Evolutionary conservation across 805 yeast species (phyloP), one percentile per base, ranked within the genome.

Genomic region (Metschnikowia anglica): DNA sequence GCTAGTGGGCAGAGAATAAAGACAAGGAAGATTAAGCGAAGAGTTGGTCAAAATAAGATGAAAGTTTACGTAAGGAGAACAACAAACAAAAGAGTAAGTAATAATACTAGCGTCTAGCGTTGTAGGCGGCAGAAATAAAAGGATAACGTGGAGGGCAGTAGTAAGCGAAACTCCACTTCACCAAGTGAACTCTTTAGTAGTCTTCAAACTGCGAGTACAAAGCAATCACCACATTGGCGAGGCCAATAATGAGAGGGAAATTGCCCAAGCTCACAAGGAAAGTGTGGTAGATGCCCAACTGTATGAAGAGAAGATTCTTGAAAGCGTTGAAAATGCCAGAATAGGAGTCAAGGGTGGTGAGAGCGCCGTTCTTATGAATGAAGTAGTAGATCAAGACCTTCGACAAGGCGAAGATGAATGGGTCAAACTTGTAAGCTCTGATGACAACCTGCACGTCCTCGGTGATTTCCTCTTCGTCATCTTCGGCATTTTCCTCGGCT

Each of bases 151-250:
- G n/a, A 12, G 34, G 23, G 15, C 11, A 28, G 19, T 9, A 27
- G 12, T 11, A 27, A 16, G 32, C 38, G 6, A 5, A 20, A 12
- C 37, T 17, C 34, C 15, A 8, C 21, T 25, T 15, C n/a, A 36
- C 29, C 20, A 29, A 15, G 18, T n/a, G 34, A 20, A 25, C 41
- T 13, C 35, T 45, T n/a, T 57, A 70, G 55, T 59, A 65, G 46
- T 70, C 74, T 57, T 70, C 75, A 52, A 70, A 68, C 57, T 72
- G 76, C 27, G 81, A 76, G 59, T 78, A 78, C 43, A 77, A 66
- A 5, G 79, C 76, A 56, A 76, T 57, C 24, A 68, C 57, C 24
- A 76, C 62, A 48, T 72, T 70, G 51, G 79, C 72, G 28, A 70
- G 49, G 16, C 77, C 77, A 42, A 74, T 55, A 34, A 75, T 61